These are phyloP conservation scores for Cardiospermum halicacabum DNA, from an alignment of 345 rosid species.

Conservation along the genomic window DNA sequence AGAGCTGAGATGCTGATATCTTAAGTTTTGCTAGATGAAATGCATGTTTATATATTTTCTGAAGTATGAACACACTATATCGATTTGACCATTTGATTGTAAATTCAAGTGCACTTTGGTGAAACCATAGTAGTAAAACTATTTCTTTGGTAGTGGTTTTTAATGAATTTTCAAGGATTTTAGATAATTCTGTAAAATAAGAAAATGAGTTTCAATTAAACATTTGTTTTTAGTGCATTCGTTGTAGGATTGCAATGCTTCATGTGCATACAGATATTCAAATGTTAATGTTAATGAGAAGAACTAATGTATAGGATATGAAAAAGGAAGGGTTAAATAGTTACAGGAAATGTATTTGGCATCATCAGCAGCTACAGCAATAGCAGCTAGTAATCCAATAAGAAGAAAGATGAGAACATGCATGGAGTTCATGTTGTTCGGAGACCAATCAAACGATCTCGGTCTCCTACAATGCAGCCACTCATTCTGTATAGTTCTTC, in stretches of 20 bases:
- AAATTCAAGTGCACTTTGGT: too few species aligned
- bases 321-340: background rate
- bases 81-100: too few species aligned
- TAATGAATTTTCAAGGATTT: too few species aligned
- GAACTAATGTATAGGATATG: background rate
- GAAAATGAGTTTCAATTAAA: too few species aligned
- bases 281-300: too few species aligned
- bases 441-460: slow-evolving; percentile 23
- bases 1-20: background rate
- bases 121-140: too few species aligned
- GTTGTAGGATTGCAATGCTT: slow-evolving; percentile 32
- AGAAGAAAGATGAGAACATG: slow-evolving; percentile 28
- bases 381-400: slow-evolving; percentile 22
- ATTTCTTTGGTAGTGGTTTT: too few species aligned
- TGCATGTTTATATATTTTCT: background rate
- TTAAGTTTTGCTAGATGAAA: background rate
- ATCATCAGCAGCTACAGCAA: too few species aligned
- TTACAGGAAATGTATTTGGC: slow-evolving; percentile 36
- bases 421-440: slow-evolving; percentile 18
- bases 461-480: slow-evolving; percentile 4
- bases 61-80: too few species aligned
- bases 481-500: background rate
- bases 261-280: slow-evolving; percentile 34
- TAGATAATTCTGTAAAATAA: too few species aligned
- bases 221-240: too few species aligned